Base-by-base conservation (phyloP, 345 rosid genomes). In the Psidium guajava region DNA sequence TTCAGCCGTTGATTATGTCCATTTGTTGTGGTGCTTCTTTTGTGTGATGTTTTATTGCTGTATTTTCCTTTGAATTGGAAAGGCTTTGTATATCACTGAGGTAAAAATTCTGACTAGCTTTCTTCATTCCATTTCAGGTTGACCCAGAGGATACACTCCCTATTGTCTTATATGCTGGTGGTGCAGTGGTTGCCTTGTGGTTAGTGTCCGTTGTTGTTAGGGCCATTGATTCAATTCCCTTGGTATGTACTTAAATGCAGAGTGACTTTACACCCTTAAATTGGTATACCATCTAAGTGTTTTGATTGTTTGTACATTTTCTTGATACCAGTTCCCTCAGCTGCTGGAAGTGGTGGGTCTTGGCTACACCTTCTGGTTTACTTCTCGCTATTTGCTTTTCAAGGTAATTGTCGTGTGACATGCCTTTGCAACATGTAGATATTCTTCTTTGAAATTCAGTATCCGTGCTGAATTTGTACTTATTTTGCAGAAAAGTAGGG, bases 281-380 rank as follows among this genome's bases (percentile, higher is more conserved):
- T 69, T 50, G 54, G 32, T 50, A 22, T 81, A 25, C 59, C n/a
- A 2, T 13, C 25, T 53, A 16, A 42, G 49, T 54, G 47, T 18
- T 18, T 0, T 53, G 8, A 54, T 54, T 28, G 8, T 36, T 52
- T n/a, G 44, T 11, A 55, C 24, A 54, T 59, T 59, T 57, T 83
- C 15, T 86, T 40, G 54, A 74, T 51, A 87, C 84, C 91, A 97
- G 98, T 86, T 96, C 84, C 98, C 99, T 5, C 95, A 93, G 92
- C 83, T 97, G 52, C 86, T 97, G 96, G 98, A 97, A 92, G 89
- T 96, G 24, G 95, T 97, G 85, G 99, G 99, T 86, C 93, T 97
- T 50, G 96, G 95, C 88, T 97, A 93, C 91, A 86, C 98, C 25
- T 40, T 92, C 84, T 97, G 99, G 99, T 97, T 97, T 90, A 86